Evolutionary conservation across 148 eudicot species (phyloP).

Genomic region (Chenopodium quinoa): DNA sequence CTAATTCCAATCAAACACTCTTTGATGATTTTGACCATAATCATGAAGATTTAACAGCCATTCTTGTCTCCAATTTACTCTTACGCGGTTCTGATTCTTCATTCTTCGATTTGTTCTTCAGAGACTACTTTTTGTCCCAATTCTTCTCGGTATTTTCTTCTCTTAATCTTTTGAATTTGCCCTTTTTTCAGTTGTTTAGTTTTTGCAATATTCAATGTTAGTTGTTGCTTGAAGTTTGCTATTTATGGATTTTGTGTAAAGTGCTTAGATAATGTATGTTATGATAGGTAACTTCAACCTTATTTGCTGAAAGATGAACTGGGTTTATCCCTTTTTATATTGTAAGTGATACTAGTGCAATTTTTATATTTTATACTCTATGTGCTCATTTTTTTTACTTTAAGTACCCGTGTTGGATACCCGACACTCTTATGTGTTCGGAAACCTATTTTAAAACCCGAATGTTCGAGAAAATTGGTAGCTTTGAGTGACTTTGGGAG

Average conservation of each 20-base stretch:
- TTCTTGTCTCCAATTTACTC: constrained; percentile 18
- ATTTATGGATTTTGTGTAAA: neutral
- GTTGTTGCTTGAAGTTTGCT: neutral
- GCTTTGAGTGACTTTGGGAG: neutral
- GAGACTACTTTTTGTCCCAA: constrained; percentile 14
- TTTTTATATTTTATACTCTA: neutral
- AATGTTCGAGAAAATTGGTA: too few relatives aligned
- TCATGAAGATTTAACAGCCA: neutral
- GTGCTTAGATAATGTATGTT: neutral
- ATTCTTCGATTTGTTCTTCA: neutral
- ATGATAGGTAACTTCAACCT: neutral
- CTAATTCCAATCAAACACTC: neutral
- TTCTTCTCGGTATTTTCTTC: constrained; percentile 10
- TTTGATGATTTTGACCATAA: neutral
- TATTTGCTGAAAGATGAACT: neutral
- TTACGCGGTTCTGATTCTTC: constrained; percentile 1
- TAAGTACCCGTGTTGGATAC: neutral
- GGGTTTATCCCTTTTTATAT: neutral
- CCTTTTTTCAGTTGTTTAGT: neutral
- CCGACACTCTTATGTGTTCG: neutral
- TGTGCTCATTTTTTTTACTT: neutral
- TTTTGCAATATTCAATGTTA: neutral
- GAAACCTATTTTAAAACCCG: neutral
- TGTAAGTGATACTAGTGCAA: neutral
- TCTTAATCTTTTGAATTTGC: neutral